Evolutionary conservation across 1,284 basidiomycete genomes (phyloP), one percentile per base, ranked within the genome.

Genomic region (Ganoderma lucidum): DNA sequence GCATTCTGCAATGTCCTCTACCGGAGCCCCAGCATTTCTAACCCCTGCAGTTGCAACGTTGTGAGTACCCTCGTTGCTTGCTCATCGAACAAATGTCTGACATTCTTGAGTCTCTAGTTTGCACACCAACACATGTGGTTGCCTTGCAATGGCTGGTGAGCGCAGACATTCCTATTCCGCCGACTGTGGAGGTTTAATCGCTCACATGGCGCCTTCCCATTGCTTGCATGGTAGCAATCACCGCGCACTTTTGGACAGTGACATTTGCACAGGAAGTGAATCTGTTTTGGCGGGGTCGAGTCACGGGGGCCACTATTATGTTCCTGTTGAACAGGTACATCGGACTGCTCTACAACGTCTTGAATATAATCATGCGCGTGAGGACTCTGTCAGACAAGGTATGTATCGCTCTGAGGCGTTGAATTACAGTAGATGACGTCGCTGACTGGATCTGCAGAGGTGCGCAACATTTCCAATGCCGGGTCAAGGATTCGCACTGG

Each of bases 301-400:
- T 53, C 9, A 28, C 48, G 23, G 48, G 48, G 48, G 48, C 23
- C n/a, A 53, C 48, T 23, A 28, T 53, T 4, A 51, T 51, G 48
- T 51, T 51, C 48, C n/a, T 51, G n/a, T 51, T 51, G 48, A 51
- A 51, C 48, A 51, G 48, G 48, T 51, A 51, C n/a, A 51, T 51
- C n/a, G n/a, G 48, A 23, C n/a, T 51, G 8, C n/a, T 23, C n/a
- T 51, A 51, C n/a, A 51, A 51, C n/a, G 5, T 51, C 48, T 12
- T 51, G 6, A 51, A 51, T 51, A 17, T 51, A 9, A 51, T 23
- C 12, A 9, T n/a, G 48, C 48, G 48, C n/a, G n/a, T 51, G 2
- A 23, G 17, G n/a, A 51, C 48, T 17, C n/a, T 23, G 10, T 23
- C 48, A n/a, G 48, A 51, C 6, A 9, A 51, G 48, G 48, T 51